phyloP scores from a whole-genome alignment of 2,329 filamentous ascomycete species.

The Ophiocordyceps camponoti-saundersi region DNA sequence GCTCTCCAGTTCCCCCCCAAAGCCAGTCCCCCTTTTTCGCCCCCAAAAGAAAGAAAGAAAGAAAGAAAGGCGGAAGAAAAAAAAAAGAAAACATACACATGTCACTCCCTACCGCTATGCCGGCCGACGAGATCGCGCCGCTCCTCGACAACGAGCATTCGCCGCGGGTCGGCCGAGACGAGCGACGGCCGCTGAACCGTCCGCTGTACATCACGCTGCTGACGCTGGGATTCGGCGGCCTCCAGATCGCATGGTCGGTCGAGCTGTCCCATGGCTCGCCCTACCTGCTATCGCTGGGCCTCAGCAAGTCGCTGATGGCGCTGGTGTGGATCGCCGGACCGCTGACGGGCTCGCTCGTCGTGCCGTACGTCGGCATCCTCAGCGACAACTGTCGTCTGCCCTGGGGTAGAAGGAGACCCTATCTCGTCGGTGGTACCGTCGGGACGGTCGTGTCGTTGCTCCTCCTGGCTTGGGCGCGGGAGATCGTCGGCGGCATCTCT shows the following conservation, averaged over 20 bases:
- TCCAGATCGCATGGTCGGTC: constrained; percentile 92
- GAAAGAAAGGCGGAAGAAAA: no score
- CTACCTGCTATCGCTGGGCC: constrained; percentile 61
- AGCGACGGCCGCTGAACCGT: constrained; percentile 40
- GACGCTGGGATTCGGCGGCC: constrained; percentile 70
- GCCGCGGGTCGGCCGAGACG: not conserved
- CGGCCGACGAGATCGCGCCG: not conserved
- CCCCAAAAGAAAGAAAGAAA: no score
- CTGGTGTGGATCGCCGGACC: constrained; percentile 76
- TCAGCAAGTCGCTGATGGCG: constrained; percentile 70
- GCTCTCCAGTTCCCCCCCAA: no score
- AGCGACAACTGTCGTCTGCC: constrained; percentile 60
- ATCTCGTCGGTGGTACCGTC: constrained; percentile 54
- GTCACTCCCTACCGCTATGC: not conserved
- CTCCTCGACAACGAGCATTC: not conserved
- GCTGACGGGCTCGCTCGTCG: constrained; percentile 60
- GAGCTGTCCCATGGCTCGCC: constrained; percentile 88
- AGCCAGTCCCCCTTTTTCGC: no score
- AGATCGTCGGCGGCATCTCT: constrained; percentile 52
- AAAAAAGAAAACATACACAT: not conserved
- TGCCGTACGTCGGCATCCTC: constrained; percentile 67
- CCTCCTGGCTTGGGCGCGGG: constrained; percentile 56
- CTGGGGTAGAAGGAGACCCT: constrained; percentile 69
- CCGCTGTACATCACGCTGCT: constrained; percentile 67
- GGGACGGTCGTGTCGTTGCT: constrained; percentile 53